Base-by-base conservation (phyloP, 2,329 filamentous ascomycete genomes). In the Talaromyces sp. region DNA sequence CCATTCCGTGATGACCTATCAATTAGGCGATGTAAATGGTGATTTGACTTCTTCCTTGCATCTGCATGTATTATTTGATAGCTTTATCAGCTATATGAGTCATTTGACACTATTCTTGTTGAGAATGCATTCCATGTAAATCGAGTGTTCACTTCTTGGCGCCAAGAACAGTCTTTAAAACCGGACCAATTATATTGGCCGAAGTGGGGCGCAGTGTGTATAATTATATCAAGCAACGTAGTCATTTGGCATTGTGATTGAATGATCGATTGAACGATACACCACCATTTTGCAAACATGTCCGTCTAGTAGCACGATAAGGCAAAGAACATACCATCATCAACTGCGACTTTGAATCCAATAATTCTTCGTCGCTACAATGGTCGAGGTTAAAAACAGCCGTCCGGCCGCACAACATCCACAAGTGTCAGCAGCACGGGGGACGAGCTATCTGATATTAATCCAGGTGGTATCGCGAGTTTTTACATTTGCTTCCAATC, bases 401-500 rank as follows among this genome's bases (percentile, higher is more conserved):
- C n/a, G 32, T 10, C 54, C 52, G 41, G 46, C 41, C 12, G 24
- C 43, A 19, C 48, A 55, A 26, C n/a, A 27, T 21, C 24, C 54
- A 54, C 50, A 43, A 21, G n/a, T 38, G 19, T 55, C 56, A 26
- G 9, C 57, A 17, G 56, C 91, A 57, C 85, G 86, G 62, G 91
- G 91, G 59, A 91, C 91, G 57, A 89, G 90, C 14, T 87, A 94
- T 69, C 85, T 99, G 66, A 95, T 99, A 71, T 79, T 90, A 56
- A 86, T 97, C 51, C 94, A 97, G 76, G 81, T 99, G 64, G 82
- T 83, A 51, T 97, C 93, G n/a, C 88, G 93, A 62, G 87, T 88
- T 58, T 79, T 96, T 64, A 97, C 93, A 26, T 99, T 99, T 76
- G 76, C 88, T 66, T 89, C 94, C 71, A 99, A 97, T 77, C 93